A percentile compares a stretch with the other conserved stretches of the same genome.
Conservation (phyloP, 805 yeast genomes). For the Wickerhamiella brachini region DNA sequence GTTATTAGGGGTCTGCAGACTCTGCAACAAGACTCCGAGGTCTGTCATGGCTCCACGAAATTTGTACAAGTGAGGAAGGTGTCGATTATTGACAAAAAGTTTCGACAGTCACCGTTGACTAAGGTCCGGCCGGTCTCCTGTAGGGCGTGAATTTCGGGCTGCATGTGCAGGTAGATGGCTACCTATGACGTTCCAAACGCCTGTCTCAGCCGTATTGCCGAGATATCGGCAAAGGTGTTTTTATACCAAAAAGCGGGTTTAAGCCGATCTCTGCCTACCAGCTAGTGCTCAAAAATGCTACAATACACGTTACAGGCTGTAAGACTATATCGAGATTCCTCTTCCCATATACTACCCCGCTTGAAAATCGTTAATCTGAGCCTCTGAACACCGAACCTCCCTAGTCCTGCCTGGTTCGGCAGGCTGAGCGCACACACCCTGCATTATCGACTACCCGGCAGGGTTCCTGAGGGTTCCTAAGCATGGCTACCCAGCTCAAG, state of each 20-base stretch:
- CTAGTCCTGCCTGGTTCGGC: not conserved
- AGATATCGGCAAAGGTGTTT: too few relatives aligned
- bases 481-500: slow-evolving; percentile 5
- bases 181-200: not conserved
- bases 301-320: too few relatives aligned
- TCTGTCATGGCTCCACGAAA: slow-evolving; percentile 1
- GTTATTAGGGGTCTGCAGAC: slow-evolving; percentile 71
- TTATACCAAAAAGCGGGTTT: too few relatives aligned
- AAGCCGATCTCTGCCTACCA: too few relatives aligned
- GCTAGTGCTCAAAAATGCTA: too few relatives aligned
- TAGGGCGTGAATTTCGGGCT: not conserved
- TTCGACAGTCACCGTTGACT: not conserved
- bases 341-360: too few relatives aligned
- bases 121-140: not conserved
- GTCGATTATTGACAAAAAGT: not conserved
- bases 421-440: too few relatives aligned
- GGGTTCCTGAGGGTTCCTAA: not conserved
- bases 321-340: too few relatives aligned
- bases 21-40: slow-evolving; percentile 34
- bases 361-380: too few relatives aligned
- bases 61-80: not conserved
- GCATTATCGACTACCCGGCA: not conserved
- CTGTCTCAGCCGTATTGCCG: not conserved
- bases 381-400: too few relatives aligned
- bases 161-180: not conserved